phyloP scores from a whole-genome alignment of 108 stramenopile genomes.

The Pseudonitzschia multiseries region DNA sequence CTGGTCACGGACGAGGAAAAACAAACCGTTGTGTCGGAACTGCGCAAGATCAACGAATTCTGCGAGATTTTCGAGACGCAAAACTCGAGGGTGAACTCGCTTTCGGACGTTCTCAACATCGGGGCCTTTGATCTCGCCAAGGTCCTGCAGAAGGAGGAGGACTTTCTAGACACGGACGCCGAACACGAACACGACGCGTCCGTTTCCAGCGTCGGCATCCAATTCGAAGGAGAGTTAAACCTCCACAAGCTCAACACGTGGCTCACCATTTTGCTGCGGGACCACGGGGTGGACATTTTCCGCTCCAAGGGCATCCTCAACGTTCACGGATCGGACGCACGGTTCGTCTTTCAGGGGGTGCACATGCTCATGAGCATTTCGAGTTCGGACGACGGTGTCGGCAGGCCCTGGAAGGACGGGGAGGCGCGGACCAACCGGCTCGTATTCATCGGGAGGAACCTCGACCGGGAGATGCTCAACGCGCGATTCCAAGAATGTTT shows the following conservation, averaged over 20 bases:
- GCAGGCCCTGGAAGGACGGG: conserved; percentile 10
- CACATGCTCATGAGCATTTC: conserved; percentile 13
- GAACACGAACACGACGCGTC: conserved; percentile 2
- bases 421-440: not conserved
- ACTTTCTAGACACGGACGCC: not conserved
- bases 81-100: not conserved
- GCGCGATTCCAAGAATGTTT: conserved; percentile 3
- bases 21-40: not conserved
- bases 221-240: not conserved
- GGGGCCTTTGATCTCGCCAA: conserved; percentile 4
- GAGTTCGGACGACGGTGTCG: conserved; percentile 1
- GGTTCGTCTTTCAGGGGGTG: conserved; percentile 13
- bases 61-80: conserved; percentile 5
- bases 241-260: not conserved
- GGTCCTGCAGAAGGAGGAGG: conserved; percentile 8
- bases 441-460: conserved; percentile 6
- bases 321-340: conserved; percentile 3
- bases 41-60: conserved; percentile 9
- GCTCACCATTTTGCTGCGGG: conserved; percentile 1
- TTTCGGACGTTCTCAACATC: not conserved
- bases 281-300: conserved; percentile 11
- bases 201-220: conserved; percentile 7
- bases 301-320: conserved; percentile 5
- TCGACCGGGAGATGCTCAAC: not conserved
- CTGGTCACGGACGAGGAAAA: conserved; percentile 7